Base-by-base conservation (phyloP, 2,329 filamentous ascomycete genomes). In the Colletotrichum horii region DNA sequence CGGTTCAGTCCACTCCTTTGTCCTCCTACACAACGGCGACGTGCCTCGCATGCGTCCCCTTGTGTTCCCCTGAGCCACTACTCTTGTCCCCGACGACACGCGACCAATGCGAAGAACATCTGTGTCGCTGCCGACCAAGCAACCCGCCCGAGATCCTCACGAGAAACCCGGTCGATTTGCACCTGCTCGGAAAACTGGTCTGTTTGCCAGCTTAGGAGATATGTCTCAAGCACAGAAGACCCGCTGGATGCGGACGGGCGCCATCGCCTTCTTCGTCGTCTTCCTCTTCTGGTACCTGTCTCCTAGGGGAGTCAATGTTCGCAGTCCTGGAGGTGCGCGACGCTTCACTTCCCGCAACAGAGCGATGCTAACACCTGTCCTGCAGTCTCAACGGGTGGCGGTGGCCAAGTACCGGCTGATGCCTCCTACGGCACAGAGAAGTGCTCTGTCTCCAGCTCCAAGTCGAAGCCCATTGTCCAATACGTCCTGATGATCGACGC, bases 401-500 rank as follows among this genome's bases (percentile, higher is more conserved):
- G 68, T 62, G 91, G 91, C 77, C 91, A 93, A 81, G 82, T 83
- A 3, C 88, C 91, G 38, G 84, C 88, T 67, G 92, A 95, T 80
- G 88, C 90, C 30, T 91, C 92, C 11, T 90, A 93, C 81, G 91
- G 91, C 79, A 93, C 94, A 78, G 89, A 91, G 58, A 94, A 92
- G 86, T 99, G 97, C 90, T 92, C 93, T 75, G 95, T 93, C 83
- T 95, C 97, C 56, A 93, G 91, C 87, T 95, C 95, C 80, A 93
- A 94, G 81, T 94, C 95, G 78, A 98, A 98, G 88, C 96, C 97
- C 66, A 92, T 99, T 79, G 93, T 98, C 77, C 97, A 99, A 84
- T 99, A 98, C 87, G 97, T 97, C 77, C 91, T 98, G 82, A 99
- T 99, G 97, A 95, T 99, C 82, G 97, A 99, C 85, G 97, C 97